Conservation (phyloP, 176 grass and related monocot species). For the Juncus inflexus region DNA sequence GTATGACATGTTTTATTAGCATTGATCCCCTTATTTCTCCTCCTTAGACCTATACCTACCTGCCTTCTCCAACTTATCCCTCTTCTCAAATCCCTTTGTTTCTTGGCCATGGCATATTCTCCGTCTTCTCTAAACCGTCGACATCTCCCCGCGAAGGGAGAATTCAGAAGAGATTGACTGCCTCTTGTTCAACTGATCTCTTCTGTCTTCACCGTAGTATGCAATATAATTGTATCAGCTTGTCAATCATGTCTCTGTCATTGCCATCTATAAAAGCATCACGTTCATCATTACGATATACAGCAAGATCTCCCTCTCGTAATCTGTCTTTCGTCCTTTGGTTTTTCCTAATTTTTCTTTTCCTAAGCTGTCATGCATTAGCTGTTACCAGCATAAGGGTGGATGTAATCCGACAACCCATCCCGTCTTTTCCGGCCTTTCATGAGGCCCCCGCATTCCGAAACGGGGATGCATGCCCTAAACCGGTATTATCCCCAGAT, state of each 20-base stretch:
- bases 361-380: conserved; percentile 9
- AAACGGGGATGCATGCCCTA: conserved; percentile 50
- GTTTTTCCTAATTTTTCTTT: not conserved
- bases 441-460: conserved; percentile 62
- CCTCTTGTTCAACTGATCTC: conserved; percentile 4
- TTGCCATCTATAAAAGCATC: not conserved
- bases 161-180: conserved; percentile 20
- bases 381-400: conserved; percentile 32
- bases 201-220: not conserved
- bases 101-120: conserved; percentile 26
- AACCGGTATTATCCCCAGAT: not conserved
- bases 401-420: conserved; percentile 36
- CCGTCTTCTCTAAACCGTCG: conserved; percentile 20
- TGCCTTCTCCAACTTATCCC: conserved; percentile 24
- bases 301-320: conserved; percentile 7
- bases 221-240: conserved; percentile 1
- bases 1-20: not conserved
- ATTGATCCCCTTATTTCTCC: too few species aligned
- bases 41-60: conserved; percentile 26
- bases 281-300: not conserved
- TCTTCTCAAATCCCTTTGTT: conserved; percentile 3
- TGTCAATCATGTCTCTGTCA: conserved; percentile 1
- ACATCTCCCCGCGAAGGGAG: conserved; percentile 13
- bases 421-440: conserved; percentile 30
- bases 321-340: conserved; percentile 10